Base-by-base conservation (phyloP, 2,329 filamentous ascomycete species). In the Fusarium torulosum region DNA sequence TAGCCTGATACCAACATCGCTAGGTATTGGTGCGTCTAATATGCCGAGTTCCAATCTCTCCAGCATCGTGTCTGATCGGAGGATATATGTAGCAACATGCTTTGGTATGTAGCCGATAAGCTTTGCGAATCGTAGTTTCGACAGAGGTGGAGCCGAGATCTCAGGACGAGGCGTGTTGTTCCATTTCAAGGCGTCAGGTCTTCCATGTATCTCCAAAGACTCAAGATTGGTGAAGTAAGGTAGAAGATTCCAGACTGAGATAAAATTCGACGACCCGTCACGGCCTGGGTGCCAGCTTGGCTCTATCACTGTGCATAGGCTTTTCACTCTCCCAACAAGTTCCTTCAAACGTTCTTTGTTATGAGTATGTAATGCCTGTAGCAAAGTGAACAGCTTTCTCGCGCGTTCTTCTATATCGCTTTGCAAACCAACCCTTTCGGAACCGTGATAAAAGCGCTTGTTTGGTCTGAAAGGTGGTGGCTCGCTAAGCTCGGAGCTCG, bases 1-100 rank as follows among this genome's bases (percentile, higher is more conserved):
- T 10, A 9, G 13, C 1, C 17, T 23, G 2, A 54, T n/a, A 3
- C 8, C 20, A 6, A 15, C 3, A 2, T 17, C 1, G 0, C 11
- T 23, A 0, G 45, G 33, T 4, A 58, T 40, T 2, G 70, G 67
- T 3, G 10, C 14, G n/a, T 65, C 56, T 1, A 72, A 11, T 11
- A 72, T 29, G 1, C 62, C 67, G 4, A 72, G 56, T 9, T 72
- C 69, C 1, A 72, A 4, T 1, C 56, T 44, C 4, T 72, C 42
- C 0, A 72, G 49, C 0, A 31, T 56, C 1, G 7, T 1, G 3
- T 27, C 38, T 2, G 64, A 64, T n/a, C 21, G 20, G 1, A 67
- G 56, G 11, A 69, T 9, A 38, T 61, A 72, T 4, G 27, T 5
- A 4, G 37, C 23, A 35, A 62, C 27, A 2, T 11, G 2, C 10